Evolutionary conservation across 495 filamentous ascomycete species (phyloP), one percentile per base, ranked within the genome.

Genomic region (Letharia lupina): DNA sequence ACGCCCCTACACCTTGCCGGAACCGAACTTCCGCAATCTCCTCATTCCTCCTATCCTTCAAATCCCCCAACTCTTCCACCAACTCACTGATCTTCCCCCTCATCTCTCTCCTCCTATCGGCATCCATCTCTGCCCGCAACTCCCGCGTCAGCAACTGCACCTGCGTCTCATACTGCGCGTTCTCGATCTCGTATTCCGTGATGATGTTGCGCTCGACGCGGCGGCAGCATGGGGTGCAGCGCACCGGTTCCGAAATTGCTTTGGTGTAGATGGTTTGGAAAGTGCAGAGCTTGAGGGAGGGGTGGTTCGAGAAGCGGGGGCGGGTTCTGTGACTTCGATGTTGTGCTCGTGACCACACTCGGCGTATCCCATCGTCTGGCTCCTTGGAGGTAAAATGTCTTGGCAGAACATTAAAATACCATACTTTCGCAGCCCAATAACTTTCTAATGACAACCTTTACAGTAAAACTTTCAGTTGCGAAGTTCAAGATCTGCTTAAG

Each of bases 141-240:
- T 52, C 48, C 48, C n/a, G 5, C n/a, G 48, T 52, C 48, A 52
- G 4, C 23, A 6, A 23, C n/a, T 28, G 48, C 48, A 52, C 20
- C 48, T 13, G 48, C 48, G n/a, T 28, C n/a, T 23, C 48, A 13
- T 13, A 52, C 23, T 31, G 48, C 48, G 23, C 48, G n/a, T 1
- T 23, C 48, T 28, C 13, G 48, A 28, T 52, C 20, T 52, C 48
- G 48, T 28, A 52, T 28, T 52, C n/a, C 48, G 11, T 52, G 23
- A 48, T 48, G 7, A 52, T 52, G n/a, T 52, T 52, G 48, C 48
- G 48, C 48, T 52, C 48, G n/a, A 52, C 23, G 48, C n/a, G 48
- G 48, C 48, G 48, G 23, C 0, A 52, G 48, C 48, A 28, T 9
- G 12, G n/a, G 23, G 48, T 52, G 45, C 45, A 48, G 45, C 45